Base-by-base conservation (phyloP, 345 rosid genomes). In the Rhodamnia argentea region DNA sequence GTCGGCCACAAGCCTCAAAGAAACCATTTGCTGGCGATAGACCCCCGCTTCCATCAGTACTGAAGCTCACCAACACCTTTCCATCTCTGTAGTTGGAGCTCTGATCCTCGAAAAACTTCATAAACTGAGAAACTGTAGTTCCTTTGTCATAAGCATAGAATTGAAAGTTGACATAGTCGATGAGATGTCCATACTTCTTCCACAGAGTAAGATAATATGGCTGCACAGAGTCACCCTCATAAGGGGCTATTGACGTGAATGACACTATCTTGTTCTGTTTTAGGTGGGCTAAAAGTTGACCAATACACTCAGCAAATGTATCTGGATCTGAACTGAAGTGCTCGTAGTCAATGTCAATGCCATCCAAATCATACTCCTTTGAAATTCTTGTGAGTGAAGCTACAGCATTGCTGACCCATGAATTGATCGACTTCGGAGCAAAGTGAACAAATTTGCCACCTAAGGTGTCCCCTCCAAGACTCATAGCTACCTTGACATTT, bases 91-190 rank as follows among this genome's bases (percentile, higher is more conserved):
- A 94, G 83, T 93, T 91, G 11, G 86, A 83, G 87, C 82, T 90
- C 85, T 94, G 95, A 26, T 53, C 83, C 9, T 87, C 75, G 82
- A 88, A 90, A 82, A 90, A 82, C 50, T 89, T 40, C 87, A 93
- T 27, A 56, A 94, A 94, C 51, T 91, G 88, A 57, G 91, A 56
- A 56, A 90, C 81, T 7, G 86, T 91, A 60, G 93, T 93, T 8
- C 91, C 87, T 53, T 87, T 89, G 6, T 83, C 87, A 83, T 91
- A 93, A 62, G 95, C 92, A 42, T 94, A 94, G 86, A 93, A 94
- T 85, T 93, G 94, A 84, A 94, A 94, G 90, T 94, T 92, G 23
- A 91, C 92, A 32, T 92, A 92, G 91, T 92, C 94, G 22, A 94
- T 93, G 16, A 94, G 92, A 82, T 94, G 92, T 18, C 92, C 92